Evolutionary conservation across 345 rosid species (phyloP).

Genomic region (Hibiscus trionum): DNA sequence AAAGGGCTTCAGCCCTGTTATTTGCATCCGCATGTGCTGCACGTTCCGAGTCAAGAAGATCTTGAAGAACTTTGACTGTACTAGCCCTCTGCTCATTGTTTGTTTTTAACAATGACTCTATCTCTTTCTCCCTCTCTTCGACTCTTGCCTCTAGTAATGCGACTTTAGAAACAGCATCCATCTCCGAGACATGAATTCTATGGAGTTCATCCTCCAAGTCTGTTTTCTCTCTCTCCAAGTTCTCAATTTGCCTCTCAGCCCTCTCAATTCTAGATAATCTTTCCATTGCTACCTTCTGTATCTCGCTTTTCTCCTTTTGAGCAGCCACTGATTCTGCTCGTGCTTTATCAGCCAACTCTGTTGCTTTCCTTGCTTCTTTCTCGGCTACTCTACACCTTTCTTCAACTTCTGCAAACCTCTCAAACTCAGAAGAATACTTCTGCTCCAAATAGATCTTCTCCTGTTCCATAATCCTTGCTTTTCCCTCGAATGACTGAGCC

Average conservation of each 20-base stretch:
- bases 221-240: constrained; percentile 61
- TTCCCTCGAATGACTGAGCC: constrained; percentile 68
- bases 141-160: constrained; percentile 73
- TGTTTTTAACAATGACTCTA: constrained; percentile 60
- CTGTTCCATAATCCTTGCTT: constrained; percentile 74
- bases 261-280: constrained; percentile 80
- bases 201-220: constrained; percentile 56
- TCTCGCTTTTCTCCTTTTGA: constrained; percentile 70
- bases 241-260: constrained; percentile 70
- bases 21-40: constrained; percentile 65
- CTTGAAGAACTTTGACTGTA: constrained; percentile 72
- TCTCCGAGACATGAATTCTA: constrained; percentile 54
- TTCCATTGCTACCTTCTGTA: constrained; percentile 84
- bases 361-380: constrained; percentile 78
- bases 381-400: constrained; percentile 78
- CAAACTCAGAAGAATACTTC: constrained; percentile 70
- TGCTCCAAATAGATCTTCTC: constrained; percentile 80
- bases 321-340: constrained; percentile 75
- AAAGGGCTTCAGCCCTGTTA: constrained; percentile 75
- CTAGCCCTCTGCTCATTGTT: constrained; percentile 76
- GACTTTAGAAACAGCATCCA: constrained; percentile 64
- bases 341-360: constrained; percentile 80
- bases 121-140: constrained; percentile 89
- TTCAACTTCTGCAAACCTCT: constrained; percentile 76
- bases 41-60: constrained; percentile 78